Evolutionary conservation across 768 basidiomycete genomes (phyloP).

Genomic region (Boletus bicolor): DNA sequence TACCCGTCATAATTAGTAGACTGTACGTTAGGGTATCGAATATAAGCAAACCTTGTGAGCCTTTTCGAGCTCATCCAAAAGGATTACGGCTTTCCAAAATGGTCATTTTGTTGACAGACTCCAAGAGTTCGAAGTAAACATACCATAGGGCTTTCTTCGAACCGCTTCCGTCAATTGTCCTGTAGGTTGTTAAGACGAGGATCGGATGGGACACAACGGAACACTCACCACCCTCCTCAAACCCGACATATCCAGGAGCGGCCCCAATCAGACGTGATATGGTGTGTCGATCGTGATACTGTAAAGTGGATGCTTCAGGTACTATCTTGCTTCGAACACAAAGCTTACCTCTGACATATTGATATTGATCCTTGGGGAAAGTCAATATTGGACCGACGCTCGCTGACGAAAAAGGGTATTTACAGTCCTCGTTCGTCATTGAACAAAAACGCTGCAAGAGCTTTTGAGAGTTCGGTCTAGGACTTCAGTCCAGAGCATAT

Average conservation of each 20-base stretch:
- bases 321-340: not conserved
- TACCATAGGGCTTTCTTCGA: constrained; percentile 56
- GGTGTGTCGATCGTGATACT: constrained; percentile 90
- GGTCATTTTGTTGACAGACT: not conserved
- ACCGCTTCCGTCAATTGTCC: constrained; percentile 67
- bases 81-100: constrained; percentile 47
- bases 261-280: constrained; percentile 90
- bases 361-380: constrained; percentile 67
- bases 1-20: constrained; percentile 16
- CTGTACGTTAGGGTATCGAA: not conserved
- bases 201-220: not conserved
- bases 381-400: not conserved
- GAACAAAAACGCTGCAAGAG: constrained; percentile 84
- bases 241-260: constrained; percentile 86
- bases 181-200: constrained; percentile 11
- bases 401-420: constrained; percentile 26
- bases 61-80: constrained; percentile 67
- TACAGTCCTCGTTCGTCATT: constrained; percentile 86
- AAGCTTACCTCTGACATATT: constrained; percentile 82
- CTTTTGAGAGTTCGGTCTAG: constrained; percentile 83
- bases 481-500: not conserved
- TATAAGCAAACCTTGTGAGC: constrained; percentile 65
- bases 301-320: not conserved
- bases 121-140: not conserved
- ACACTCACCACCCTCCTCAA: constrained; percentile 63